Conservation (phyloP, 306 rosid genomes). For the Begonia masoniana region DNA sequence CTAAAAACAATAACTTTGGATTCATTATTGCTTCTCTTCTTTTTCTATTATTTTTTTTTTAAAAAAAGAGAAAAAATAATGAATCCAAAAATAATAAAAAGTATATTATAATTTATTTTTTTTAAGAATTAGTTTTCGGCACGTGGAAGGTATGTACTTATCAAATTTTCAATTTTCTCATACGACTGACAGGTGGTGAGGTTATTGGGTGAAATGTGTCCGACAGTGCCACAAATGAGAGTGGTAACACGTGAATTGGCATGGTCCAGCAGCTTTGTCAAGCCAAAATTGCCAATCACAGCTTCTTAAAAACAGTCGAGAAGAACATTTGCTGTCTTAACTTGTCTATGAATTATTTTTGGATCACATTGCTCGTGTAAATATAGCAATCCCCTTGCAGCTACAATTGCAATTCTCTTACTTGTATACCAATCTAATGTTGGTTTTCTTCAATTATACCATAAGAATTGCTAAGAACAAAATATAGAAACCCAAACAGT, state of each 20-base stretch:
- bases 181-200: constrained; percentile 97
- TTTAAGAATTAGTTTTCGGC: too few relatives aligned
- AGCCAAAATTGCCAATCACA: constrained; percentile 90
- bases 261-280: constrained; percentile 94
- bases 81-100: too few relatives aligned
- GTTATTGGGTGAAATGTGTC: constrained; percentile 94
- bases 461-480: too few relatives aligned
- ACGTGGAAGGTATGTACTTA: too few relatives aligned
- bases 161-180: constrained; percentile 96
- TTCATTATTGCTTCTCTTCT: too few relatives aligned
- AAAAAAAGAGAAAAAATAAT: too few relatives aligned
- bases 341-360: constrained; percentile 96
- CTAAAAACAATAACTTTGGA: too few relatives aligned
- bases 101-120: too few relatives aligned
- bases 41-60: too few relatives aligned
- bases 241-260: constrained; percentile 94
- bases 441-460: constrained; percentile 69
- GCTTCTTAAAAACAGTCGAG: constrained; percentile 82
- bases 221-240: constrained; percentile 95
- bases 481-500: too few relatives aligned
- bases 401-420: constrained; percentile 89
- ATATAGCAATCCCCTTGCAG: constrained; percentile 91
- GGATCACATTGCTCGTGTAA: too few relatives aligned
- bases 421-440: constrained; percentile 88
- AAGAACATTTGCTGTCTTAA: constrained; percentile 93